Conservation (phyloP, 345 rosid genomes). For the Draba incana region DNA sequence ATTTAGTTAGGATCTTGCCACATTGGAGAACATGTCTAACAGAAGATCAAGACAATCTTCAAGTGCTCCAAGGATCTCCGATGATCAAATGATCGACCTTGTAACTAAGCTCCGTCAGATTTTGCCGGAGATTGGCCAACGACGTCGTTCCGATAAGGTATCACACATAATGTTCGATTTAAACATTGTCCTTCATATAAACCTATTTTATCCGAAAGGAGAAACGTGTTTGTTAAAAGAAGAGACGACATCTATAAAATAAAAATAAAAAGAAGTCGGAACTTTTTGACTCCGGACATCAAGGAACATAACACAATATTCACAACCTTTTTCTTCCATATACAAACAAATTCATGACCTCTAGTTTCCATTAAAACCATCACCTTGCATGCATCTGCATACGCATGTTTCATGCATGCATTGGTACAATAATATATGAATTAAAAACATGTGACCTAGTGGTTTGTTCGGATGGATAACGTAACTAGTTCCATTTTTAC, state of each 20-base stretch:
- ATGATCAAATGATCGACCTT: slow-evolving; percentile 88
- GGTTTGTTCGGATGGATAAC: no score
- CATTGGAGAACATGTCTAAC: slow-evolving; percentile 62
- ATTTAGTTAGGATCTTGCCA: slow-evolving; percentile 7
- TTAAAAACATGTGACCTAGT: no score
- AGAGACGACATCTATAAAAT: slow-evolving; percentile 25
- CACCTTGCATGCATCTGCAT: not conserved
- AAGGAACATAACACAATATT: slow-evolving; percentile 22
- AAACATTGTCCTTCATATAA: slow-evolving; percentile 1
- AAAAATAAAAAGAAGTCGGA: slow-evolving; percentile 28
- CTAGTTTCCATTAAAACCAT: slow-evolving; percentile 6
- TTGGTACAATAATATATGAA: not conserved
- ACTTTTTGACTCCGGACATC: slow-evolving; percentile 43
- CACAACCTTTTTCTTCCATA: not conserved
- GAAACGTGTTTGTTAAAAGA: slow-evolving; percentile 18
- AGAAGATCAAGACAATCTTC: slow-evolving; percentile 79
- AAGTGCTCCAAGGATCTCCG: slow-evolving; percentile 70
- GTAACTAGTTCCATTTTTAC: no score
- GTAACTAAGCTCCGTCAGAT: slow-evolving; percentile 79
- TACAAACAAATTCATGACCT: not conserved
- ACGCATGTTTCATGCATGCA: slow-evolving; percentile 10
- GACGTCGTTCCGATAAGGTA: slow-evolving; percentile 89
- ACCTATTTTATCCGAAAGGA: slow-evolving; percentile 3
- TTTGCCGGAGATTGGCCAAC: slow-evolving; percentile 81
- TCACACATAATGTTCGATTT: slow-evolving; percentile 15